phyloP scores from a whole-genome alignment of 371 early-diverging fungal genomes.

The Rhizopus microsporus region DNA sequence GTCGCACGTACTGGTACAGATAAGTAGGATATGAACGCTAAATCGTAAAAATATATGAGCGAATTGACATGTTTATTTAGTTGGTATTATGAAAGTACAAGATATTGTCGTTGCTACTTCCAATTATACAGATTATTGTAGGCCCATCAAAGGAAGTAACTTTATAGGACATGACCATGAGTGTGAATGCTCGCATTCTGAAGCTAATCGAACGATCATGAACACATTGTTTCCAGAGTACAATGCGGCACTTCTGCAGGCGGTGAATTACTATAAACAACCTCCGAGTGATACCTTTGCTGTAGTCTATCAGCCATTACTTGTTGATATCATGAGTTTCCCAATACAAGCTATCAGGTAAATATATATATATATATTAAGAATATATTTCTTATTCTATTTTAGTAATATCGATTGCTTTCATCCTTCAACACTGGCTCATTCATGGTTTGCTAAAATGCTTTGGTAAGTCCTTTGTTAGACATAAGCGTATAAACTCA shows the following conservation, averaged over 20 bases:
- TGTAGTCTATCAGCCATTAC: conserved; percentile 42
- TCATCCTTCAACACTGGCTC: conserved; percentile 33
- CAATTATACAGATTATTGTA: conserved; percentile 28
- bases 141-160: conserved; percentile 30
- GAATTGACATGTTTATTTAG: conserved; percentile 9
- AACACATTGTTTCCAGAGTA: conserved; percentile 29
- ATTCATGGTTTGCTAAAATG: conserved; percentile 35
- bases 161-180: conserved; percentile 48
- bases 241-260: conserved; percentile 31
- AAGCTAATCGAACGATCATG: conserved; percentile 40
- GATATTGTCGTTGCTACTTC: conserved; percentile 19
- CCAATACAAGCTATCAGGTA: conserved; percentile 53
- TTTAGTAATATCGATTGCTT: conserved; percentile 37
- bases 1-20: conserved; percentile 37
- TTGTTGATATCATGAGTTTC: conserved; percentile 37
- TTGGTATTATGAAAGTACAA: conserved; percentile 41
- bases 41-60: neutral
- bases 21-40: conserved; percentile 22
- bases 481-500: neutral
- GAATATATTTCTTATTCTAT: neutral
- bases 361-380: neutral
- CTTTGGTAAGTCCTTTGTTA: conserved; percentile 28
- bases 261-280: conserved; percentile 17
- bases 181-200: conserved; percentile 47
- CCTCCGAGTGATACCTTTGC: conserved; percentile 31